Base-by-base conservation (phyloP, 179 eudicot genomes). In the Drosera spatulata region DNA sequence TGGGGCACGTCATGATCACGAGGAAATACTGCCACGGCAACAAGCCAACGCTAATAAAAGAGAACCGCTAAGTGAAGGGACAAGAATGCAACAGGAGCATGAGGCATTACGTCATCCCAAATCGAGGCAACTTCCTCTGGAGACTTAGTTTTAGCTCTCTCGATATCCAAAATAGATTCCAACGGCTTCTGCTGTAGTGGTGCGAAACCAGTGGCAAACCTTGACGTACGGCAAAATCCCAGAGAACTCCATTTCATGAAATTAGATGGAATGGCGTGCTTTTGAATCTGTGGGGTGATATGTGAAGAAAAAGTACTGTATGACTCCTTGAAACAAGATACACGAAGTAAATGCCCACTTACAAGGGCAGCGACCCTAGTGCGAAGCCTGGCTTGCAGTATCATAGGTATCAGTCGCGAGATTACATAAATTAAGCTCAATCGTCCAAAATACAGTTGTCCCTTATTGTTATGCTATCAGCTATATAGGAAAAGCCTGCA, bases 41-140 rank as follows among this genome's bases (percentile, higher is more conserved):
- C 33, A 22, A 22, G 33, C 33, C 33, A 22, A 22, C 0, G 1
- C 33, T 22, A 22, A 43, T 48, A 5, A 48, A 8, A 54, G 10
- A 47, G 61, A 22, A 22, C 22, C 40, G 6, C 6, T 3, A 44
- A 4, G 4, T 7, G 8, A 56, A 5, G 9, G 0, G 3, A 42
- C n/a, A 33, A 55, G 57, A 55, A 37, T 50, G 33, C 46, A 2
- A 13, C 45, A 59, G 45, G 41, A 41, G 40, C 6, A 37, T 12
- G 2, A 60, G 48, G 73, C 22, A 55, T 79, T 85, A 88, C 98
- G 80, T 91, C 98, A 75, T 91, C 95, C 95, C 96, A 91, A 60
- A 79, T 74, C 11, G 73, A 68, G 70, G 85, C 77, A 56, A 91
- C 85, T 10, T 85, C 96, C 65, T 91, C 89, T 40, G 33, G 33